These are phyloP conservation scores for Penicilliopsis zonata DNA, from an alignment of 495 filamentous ascomycete genomes.

Conservation along the genomic window DNA sequence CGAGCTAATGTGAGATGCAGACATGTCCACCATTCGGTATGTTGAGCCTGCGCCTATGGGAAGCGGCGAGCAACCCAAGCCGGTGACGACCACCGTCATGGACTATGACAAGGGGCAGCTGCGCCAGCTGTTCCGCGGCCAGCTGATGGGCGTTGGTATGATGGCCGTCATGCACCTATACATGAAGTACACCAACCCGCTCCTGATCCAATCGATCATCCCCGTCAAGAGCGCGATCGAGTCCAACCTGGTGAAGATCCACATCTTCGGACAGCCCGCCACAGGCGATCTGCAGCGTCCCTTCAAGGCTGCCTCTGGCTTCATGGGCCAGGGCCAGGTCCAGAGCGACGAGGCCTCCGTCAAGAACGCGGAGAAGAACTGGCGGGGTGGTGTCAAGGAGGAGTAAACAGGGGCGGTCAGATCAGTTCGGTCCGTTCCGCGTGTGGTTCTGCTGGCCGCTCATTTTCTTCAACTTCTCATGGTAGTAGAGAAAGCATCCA, in stretches of 20 bases:
- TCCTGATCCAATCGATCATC: slow-evolving; percentile 96
- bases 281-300: slow-evolving; percentile 85
- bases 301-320: slow-evolving; percentile 76
- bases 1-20: slow-evolving; percentile 43
- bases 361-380: slow-evolving; percentile 74
- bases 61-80: slow-evolving; percentile 81
- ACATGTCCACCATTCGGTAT: slow-evolving; percentile 96
- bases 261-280: slow-evolving; percentile 83
- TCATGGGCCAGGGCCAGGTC: slow-evolving; percentile 64
- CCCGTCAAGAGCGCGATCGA: slow-evolving; percentile 92
- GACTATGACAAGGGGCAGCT: slow-evolving; percentile 86
- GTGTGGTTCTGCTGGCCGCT: too few relatives aligned
- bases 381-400: slow-evolving; percentile 80
- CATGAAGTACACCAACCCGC: slow-evolving; percentile 98
- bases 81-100: slow-evolving; percentile 88
- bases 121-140: slow-evolving; percentile 67
- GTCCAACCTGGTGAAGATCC: slow-evolving; percentile 89
- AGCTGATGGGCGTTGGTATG: slow-evolving; percentile 93
- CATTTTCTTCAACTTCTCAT: too few relatives aligned
- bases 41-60: slow-evolving; percentile 91
- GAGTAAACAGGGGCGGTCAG: slow-evolving; percentile 56
- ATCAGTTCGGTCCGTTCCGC: too few relatives aligned
- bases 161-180: slow-evolving; percentile 98
- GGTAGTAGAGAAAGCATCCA: too few relatives aligned
- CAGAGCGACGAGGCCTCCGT: slow-evolving; percentile 97